Conservation (phyloP, 108 stramenopile species). For the Fragilariopsis cylindrus region DNA sequence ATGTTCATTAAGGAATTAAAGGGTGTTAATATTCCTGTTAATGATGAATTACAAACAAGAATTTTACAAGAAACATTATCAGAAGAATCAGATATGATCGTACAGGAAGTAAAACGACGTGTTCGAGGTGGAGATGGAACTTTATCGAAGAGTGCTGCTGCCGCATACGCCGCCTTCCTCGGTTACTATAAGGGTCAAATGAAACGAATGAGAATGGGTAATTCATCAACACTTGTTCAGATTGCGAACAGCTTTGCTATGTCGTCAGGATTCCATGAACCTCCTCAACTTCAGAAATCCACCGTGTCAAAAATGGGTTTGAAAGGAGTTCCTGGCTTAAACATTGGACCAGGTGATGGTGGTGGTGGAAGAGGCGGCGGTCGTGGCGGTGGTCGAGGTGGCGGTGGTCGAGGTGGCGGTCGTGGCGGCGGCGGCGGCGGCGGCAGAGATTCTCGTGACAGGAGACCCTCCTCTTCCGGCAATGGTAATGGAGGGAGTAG, state of each 20-base stretch:
- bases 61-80: conserved; percentile 2
- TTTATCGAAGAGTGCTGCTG: not conserved
- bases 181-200: conserved; percentile 16
- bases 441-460: not conserved
- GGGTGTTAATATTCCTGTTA: conserved; percentile 13
- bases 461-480: too few relatives aligned
- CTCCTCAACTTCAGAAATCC: conserved; percentile 2
- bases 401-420: conserved; percentile 7
- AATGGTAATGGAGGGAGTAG: too few relatives aligned
- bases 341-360: not conserved
- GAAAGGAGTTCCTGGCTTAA: conserved; percentile 16
- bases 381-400: not conserved
- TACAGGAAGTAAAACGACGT: conserved; percentile 2
- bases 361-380: not conserved
- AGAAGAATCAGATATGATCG: not conserved
- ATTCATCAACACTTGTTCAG: not conserved
- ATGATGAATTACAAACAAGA: not conserved
- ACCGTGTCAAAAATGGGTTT: conserved; percentile 19
- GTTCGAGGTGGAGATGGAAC: conserved; percentile 7
- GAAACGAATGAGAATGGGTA: conserved; percentile 16
- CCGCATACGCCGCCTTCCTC: conserved; percentile 16
- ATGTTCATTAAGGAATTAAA: conserved; percentile 4
- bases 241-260: conserved; percentile 9
- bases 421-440: not conserved
- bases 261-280: conserved; percentile 2